These are phyloP conservation scores for Saitozyma sp. DNA, from an alignment of 768 basidiomycete species.

Conservation along the genomic window DNA sequence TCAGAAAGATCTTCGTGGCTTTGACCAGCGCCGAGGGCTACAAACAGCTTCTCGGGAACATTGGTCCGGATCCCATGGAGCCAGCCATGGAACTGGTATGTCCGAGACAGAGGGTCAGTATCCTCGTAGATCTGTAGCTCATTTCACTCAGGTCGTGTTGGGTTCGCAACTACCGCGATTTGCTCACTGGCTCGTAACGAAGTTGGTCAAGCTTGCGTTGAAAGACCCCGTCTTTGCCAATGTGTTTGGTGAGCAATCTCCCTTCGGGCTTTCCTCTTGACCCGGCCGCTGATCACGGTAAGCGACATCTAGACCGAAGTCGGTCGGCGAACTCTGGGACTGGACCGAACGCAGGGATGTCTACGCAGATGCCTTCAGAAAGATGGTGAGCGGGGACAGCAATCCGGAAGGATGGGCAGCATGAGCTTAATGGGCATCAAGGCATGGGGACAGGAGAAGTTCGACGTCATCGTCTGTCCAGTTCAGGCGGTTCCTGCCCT, in stretches of 20 bases:
- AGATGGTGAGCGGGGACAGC: no score
- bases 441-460: constrained; percentile 68
- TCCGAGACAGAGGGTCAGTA: background rate
- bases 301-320: constrained; percentile 10
- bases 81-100: constrained; percentile 42
- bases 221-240: constrained; percentile 44
- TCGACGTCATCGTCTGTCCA: constrained; percentile 76
- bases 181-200: constrained; percentile 14
- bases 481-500: constrained; percentile 72
- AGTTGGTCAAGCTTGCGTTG: constrained; percentile 27
- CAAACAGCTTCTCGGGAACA: constrained; percentile 64
- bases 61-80: constrained; percentile 68
- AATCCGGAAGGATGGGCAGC: no score
- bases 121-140: no score
- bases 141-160: constrained; percentile 44
- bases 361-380: no score
- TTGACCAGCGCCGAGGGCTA: constrained; percentile 74
- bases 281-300: no score
- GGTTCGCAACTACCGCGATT: constrained; percentile 46
- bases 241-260: constrained; percentile 28
- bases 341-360: constrained; percentile 19
- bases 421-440: constrained; percentile 47
- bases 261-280: no score
- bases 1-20: constrained; percentile 65
- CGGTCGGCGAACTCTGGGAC: constrained; percentile 22